Conservation (phyloP, 2,329 filamentous ascomycete genomes). For the Ceratocystis destructans region DNA sequence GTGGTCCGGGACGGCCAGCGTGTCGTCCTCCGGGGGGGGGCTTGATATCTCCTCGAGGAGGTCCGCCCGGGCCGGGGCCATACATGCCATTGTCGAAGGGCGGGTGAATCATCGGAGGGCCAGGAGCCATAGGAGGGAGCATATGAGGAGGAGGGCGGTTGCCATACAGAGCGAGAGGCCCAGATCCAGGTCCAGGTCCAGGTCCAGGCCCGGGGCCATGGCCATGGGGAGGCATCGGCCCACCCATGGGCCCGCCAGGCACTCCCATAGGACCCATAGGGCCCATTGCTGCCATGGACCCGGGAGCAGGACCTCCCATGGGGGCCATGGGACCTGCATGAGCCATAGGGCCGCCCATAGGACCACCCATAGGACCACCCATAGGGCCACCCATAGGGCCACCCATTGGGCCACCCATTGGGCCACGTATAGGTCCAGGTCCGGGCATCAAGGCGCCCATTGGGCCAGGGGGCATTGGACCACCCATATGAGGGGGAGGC, state of each 20-base stretch:
- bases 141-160: constrained; percentile 10
- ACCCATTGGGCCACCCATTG: constrained; percentile 13
- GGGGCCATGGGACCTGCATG: neutral
- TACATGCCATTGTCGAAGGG: constrained; percentile 16
- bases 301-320: constrained; percentile 5
- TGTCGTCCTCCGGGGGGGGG: constrained; percentile 10
- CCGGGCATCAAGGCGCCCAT: neutral
- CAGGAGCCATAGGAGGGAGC: constrained; percentile 11
- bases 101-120: constrained; percentile 11
- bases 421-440: constrained; percentile 1
- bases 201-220: neutral
- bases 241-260: constrained; percentile 12
- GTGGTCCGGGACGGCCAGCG: constrained; percentile 10
- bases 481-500: neutral
- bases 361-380: constrained; percentile 7
- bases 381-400: constrained; percentile 10
- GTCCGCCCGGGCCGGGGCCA: constrained; percentile 14
- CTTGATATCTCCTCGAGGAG: constrained; percentile 16
- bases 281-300: constrained; percentile 5
- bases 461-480: constrained; percentile 2
- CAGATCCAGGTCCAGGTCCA: neutral
- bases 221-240: constrained; percentile 11
- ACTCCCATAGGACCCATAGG: constrained; percentile 15
- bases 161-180: constrained; percentile 14
- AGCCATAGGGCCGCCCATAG: constrained; percentile 6